Conservation (phyloP, 257 asterid genomes). For the Haberlea rhodopensis region DNA sequence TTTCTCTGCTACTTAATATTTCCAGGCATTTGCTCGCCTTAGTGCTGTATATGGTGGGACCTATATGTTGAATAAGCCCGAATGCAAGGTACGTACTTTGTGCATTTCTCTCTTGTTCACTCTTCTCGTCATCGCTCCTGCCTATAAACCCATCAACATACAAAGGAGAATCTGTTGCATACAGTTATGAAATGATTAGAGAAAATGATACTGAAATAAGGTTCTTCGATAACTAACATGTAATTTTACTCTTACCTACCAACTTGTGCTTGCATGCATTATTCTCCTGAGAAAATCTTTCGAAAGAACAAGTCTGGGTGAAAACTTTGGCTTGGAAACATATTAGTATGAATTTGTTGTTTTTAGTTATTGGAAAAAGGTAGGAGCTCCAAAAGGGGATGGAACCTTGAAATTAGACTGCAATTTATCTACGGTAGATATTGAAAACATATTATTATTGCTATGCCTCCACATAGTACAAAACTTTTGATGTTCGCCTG, state of each 20-base stretch:
- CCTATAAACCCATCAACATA: not conserved
- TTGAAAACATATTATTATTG: not conserved
- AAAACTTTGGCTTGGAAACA: not conserved
- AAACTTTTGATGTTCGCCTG: not conserved
- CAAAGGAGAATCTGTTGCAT: not conserved
- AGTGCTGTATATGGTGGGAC: conserved; percentile 99
- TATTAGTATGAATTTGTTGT: not conserved
- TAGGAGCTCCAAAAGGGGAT: not conserved
- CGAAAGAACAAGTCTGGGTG: not conserved
- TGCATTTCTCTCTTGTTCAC: not conserved
- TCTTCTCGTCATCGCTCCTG: not conserved
- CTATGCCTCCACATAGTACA: not conserved
- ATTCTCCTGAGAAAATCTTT: too few species aligned
- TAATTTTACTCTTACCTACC: not conserved
- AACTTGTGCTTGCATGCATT: not conserved
- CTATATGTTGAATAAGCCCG: conserved; percentile 93
- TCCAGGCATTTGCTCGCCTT: conserved; percentile 92
- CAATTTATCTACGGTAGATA: not conserved
- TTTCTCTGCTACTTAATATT: conserved; percentile 15
- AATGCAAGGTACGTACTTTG: conserved; percentile 62
- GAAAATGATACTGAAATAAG: too few species aligned
- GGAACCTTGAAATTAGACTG: not conserved
- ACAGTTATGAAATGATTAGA: not conserved
- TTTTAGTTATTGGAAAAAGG: not conserved
- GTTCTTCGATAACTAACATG: not conserved